phyloP scores from a whole-genome alignment of 2,329 filamentous ascomycete species.

The Monilinia aucupariae region DNA sequence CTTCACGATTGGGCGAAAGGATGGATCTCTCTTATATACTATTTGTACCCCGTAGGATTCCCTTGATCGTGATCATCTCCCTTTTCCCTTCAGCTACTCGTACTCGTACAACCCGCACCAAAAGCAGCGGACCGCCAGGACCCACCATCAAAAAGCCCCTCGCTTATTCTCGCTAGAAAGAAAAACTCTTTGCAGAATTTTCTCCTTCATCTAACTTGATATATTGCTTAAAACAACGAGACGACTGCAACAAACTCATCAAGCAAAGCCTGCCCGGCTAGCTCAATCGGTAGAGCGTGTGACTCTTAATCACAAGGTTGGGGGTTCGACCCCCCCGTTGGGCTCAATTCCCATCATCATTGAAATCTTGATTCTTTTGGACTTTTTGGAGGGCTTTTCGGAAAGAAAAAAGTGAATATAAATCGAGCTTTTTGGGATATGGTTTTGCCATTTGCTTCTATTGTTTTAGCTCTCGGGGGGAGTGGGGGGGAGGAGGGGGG shows the following conservation, averaged over 20 bases:
- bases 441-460: neutral
- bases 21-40: no score
- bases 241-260: neutral
- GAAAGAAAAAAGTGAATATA: no score
- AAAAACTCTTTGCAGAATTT: neutral
- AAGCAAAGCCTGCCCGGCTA: slow-evolving; percentile 25
- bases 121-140: neutral
- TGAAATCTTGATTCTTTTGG: neutral
- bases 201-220: neutral
- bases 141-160: neutral
- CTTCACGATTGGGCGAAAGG: no score
- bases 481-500: neutral
- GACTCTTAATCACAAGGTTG: slow-evolving; percentile 27
- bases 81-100: no score
- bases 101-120: neutral
- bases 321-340: slow-evolving; percentile 15
- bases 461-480: no score
- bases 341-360: slow-evolving; percentile 6
- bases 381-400: neutral
- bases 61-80: no score
- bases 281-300: slow-evolving; percentile 35
- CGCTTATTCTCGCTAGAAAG: neutral
- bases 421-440: no score
- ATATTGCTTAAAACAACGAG: rapidly evolving
- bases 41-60: no score